Percentiles rank a stretch among this genome's conserved stretches.
Evolutionary conservation across 768 basidiomycete species (phyloP).

Genomic region (Suillus subaureus): DNA sequence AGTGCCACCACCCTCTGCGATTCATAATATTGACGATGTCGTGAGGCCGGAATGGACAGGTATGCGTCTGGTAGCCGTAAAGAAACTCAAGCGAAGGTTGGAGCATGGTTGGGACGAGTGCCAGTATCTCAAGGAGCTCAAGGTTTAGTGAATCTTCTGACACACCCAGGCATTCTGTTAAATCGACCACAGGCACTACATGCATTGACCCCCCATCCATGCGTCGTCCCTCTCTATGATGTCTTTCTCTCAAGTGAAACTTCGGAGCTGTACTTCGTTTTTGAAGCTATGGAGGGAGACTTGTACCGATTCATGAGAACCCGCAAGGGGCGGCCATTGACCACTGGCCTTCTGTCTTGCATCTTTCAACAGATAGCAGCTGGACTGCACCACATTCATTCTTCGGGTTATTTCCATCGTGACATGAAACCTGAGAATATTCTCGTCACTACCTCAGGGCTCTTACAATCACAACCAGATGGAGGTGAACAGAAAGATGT

Average conservation of each 20-base stretch:
- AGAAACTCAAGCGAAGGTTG: conserved; percentile 97
- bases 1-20: conserved; percentile 81
- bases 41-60: conserved; percentile 91
- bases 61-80: conserved; percentile 94
- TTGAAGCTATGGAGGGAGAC: conserved; percentile 99
- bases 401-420: conserved; percentile 94
- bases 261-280: conserved; percentile 98
- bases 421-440: conserved; percentile 99
- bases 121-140: conserved; percentile 90
- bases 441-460: conserved; percentile 96
- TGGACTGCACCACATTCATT: conserved; percentile 94
- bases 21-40: conserved; percentile 93
- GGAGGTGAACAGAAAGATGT: conserved; percentile 86
- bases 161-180: conserved; percentile 17
- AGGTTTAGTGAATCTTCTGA: conserved; percentile 49
- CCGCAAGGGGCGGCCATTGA: conserved; percentile 90
- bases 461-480: conserved; percentile 65
- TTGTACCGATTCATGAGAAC: conserved; percentile 98
- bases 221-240: conserved; percentile 98
- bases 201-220: conserved; percentile 91
- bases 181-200: conserved; percentile 75
- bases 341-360: conserved; percentile 91
- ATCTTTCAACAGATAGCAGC: conserved; percentile 91
- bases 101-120: conserved; percentile 99
- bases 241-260: conserved; percentile 93